Evolutionary conservation across 768 basidiomycete genomes (phyloP).

Genomic region (Stropharia rugosoannulata): DNA sequence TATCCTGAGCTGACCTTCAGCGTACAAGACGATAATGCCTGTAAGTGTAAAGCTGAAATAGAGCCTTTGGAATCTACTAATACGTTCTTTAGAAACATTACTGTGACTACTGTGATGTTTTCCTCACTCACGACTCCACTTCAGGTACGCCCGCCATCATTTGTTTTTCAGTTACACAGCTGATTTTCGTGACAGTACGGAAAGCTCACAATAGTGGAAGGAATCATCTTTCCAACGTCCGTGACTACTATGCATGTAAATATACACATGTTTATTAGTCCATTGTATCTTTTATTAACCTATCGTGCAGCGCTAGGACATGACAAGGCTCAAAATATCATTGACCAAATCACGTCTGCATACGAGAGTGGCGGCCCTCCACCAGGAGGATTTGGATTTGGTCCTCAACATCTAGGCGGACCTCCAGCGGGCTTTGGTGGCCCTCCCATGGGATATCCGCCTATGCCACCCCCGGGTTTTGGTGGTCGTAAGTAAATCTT

Average conservation of each 20-base stretch:
- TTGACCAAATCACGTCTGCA: slow-evolving; percentile 95
- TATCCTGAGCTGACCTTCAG: not conserved
- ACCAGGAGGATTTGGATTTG: slow-evolving; percentile 85
- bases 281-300: slow-evolving; percentile 11
- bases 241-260: slow-evolving; percentile 96
- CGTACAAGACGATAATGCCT: slow-evolving; percentile 51
- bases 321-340: slow-evolving; percentile 97
- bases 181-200: slow-evolving; percentile 58
- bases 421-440: slow-evolving; percentile 48
- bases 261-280: not conserved
- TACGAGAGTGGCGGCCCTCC: slow-evolving; percentile 89
- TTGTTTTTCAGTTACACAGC: not conserved
- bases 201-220: slow-evolving; percentile 98
- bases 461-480: slow-evolving; percentile 53
- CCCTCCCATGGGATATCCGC: slow-evolving; percentile 50
- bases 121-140: slow-evolving; percentile 91
- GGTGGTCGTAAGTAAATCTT: slow-evolving; percentile 44
- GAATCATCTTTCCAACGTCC: slow-evolving; percentile 94
- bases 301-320: slow-evolving; percentile 69
- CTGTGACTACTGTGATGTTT: slow-evolving; percentile 93
- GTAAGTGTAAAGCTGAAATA: slow-evolving; percentile 38
- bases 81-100: slow-evolving; percentile 75
- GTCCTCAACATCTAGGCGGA: slow-evolving; percentile 72
- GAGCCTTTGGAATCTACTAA: not conserved
- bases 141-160: slow-evolving; percentile 56